Evolutionary conservation across 352 stramenopile genomes (phyloP), one percentile per base, ranked within the genome.

Genomic region (Peronosclerospora sorghi): DNA sequence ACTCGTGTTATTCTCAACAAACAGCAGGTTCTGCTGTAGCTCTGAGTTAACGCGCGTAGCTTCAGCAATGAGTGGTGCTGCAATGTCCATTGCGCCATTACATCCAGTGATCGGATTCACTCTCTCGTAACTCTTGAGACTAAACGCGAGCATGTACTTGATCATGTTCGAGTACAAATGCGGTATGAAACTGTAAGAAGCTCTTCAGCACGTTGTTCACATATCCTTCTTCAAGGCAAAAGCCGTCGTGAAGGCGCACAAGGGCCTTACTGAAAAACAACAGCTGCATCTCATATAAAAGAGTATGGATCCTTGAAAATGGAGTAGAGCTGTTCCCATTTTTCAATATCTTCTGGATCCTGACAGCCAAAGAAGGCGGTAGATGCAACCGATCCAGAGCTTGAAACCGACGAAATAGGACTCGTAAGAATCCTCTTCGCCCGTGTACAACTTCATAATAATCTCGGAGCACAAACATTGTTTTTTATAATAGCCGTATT

Each of bases 401-500:
- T 86, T 12, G 76, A 88, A 47, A 86, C 76, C 0, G 74, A 88
- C 28, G 76, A 89, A 43, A 92, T n/a, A 92, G 12, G 80, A 92
- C 45, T 92, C 76, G 58, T 92, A 92, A 45, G 89, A 42, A 38
- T 92, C 80, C 28, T 92, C 80, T 40, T 92, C 80, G 23, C 80
- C 80, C 17, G 80, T 90, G 61, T 92, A 92, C 4, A 92, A 61
- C 49, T 87, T 88, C 80, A 92, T 92, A 44, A 92, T 89, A 54
- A 92, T 89, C 63, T 92, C 80, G 1, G 80, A 92, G 61, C 80
- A 92, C 24, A 92, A 51, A 47, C 89, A 92, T 41, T 86, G 75
- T 39, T 81, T 84, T 52, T 92, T 92, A 65, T 92, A 92, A 54
- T 83, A 92, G 5, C 80, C 80, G 51, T 92, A 92, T 59, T 92